Evolutionary conservation across 2,329 filamentous ascomycete species (phyloP), one percentile per base, ranked within the genome.

Genomic region (Diaporthe citri): DNA sequence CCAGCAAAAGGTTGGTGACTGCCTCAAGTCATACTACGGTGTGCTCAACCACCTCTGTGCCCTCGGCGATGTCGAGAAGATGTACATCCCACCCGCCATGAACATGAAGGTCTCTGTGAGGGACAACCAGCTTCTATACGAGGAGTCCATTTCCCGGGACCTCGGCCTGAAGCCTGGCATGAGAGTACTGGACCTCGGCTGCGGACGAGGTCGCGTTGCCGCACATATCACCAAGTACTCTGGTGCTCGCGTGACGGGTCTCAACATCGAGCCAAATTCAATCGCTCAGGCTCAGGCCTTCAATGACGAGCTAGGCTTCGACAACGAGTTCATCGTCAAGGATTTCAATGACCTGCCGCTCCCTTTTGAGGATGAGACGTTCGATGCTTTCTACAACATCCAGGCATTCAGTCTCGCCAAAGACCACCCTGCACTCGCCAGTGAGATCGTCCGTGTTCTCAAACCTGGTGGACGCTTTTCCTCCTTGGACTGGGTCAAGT

Each of bases 351-450:
- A 82, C 57, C 83, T 89, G 43, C 88, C 88, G 1, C 82, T 90
- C 1, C 88, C 88, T 2, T 89, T 90, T 73, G 84, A 80, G 20
- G 85, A 89, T 76, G 80, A 80, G 36, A 84, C 82, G 56, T 89
- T 90, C 78, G 87, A 90, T 74, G 87, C 84, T 41, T 89, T 89
- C 75, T 90, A 86, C 84, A 88, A 86, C 87, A 92, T 86, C 86
- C 92, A 85, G 85, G 91, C 83, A 73, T 87, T 85, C 79, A 91
- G 85, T 83, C 87, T 85, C 41, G 89, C 86, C 83, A 87, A 87
- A 76, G 87, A 89, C 71, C 82, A 87, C 2, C 78, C 82, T 3
- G 81, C 82, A 10, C 82, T 89, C 15, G 88, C 89, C 81, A 80
- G 80, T 66, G 88, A 90, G 79, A 81, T 89, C 71, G 85, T 83